phyloP scores from a whole-genome alignment of 2,329 filamentous ascomycete genomes.

The Chaetomiaceae sp. region DNA sequence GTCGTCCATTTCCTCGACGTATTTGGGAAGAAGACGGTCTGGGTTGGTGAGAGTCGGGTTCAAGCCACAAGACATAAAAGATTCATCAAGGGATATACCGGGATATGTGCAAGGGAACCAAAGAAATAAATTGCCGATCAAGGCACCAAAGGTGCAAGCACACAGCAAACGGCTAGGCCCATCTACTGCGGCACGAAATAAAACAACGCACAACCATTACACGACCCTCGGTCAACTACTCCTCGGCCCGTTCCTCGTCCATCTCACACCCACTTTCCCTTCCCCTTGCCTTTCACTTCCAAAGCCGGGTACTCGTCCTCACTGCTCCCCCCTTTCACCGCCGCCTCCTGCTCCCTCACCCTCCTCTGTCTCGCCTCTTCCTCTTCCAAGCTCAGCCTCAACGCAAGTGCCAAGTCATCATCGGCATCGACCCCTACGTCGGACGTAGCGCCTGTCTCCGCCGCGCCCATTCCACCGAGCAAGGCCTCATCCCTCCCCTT shows the following conservation, averaged over 20 bases:
- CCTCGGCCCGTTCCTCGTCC: neutral
- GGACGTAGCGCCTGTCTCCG: neutral
- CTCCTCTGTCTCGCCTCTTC: constrained; percentile 37
- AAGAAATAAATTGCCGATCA: no score
- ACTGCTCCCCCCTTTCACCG: constrained; percentile 15
- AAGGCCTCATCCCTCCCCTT: constrained; percentile 34
- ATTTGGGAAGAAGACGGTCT: no score
- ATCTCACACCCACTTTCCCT: constrained; percentile 15
- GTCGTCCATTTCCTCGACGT: no score
- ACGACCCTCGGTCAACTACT: neutral
- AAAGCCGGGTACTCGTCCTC: constrained; percentile 32
- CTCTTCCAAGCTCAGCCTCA: constrained; percentile 57
- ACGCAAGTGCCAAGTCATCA: constrained; percentile 56
- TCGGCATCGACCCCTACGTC: constrained; percentile 33
- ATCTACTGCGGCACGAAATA: neutral
- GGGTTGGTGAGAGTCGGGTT: no score
- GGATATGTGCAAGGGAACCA: no score
- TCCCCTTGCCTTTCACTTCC: constrained; percentile 39
- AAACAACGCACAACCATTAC: neutral
- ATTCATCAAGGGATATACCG: no score
- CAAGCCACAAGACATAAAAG: no score
- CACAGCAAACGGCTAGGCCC: neutral
- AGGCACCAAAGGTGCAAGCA: neutral
- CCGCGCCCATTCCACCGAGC: neutral
- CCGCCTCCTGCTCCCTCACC: constrained; percentile 12